phyloP scores from a whole-genome alignment of 495 filamentous ascomycete species.

The Trichodelitschia bisporula region DNA sequence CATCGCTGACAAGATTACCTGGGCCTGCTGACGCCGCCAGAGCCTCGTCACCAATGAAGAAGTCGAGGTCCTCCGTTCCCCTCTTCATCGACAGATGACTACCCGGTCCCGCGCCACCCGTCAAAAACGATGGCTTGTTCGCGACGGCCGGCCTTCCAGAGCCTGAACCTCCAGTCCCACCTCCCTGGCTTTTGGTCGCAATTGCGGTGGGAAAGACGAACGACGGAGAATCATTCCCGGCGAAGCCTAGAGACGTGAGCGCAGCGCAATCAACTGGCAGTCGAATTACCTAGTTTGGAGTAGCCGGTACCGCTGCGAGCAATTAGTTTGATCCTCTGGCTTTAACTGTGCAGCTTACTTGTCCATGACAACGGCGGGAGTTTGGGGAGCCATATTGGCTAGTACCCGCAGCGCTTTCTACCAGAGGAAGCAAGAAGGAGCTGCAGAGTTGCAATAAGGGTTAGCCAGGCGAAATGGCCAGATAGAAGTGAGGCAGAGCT shows the following conservation, averaged over 20 bases:
- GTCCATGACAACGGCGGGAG: conserved; percentile 99
- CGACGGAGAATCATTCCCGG: conserved; percentile 95
- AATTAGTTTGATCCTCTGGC: not conserved
- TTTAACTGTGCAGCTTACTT: conserved; percentile 39
- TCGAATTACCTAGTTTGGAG: conserved; percentile 64
- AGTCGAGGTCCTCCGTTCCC: conserved; percentile 92
- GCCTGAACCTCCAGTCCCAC: conserved; percentile 44
- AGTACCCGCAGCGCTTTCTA: too few species aligned
- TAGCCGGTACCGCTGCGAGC: conserved; percentile 79
- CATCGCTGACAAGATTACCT: conserved; percentile 18
- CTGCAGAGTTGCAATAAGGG: too few species aligned
- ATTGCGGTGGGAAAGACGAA: conserved; percentile 99
- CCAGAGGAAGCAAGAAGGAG: too few species aligned
- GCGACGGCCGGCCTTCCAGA: conserved; percentile 73
- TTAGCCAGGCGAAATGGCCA: too few species aligned
- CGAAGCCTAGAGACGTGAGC: conserved; percentile 45
- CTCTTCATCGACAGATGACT: conserved; percentile 77
- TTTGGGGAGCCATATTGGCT: conserved; percentile 70
- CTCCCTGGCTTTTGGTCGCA: conserved; percentile 65
- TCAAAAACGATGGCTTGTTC: conserved; percentile 84
- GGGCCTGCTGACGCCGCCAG: conserved; percentile 61
- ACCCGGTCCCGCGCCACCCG: conserved; percentile 59
- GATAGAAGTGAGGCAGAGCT: too few species aligned
- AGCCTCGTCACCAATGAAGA: conserved; percentile 96
- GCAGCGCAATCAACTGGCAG: not conserved